phyloP scores from a whole-genome alignment of 805 yeast genomes.

The Yamadazyma endophytica region DNA sequence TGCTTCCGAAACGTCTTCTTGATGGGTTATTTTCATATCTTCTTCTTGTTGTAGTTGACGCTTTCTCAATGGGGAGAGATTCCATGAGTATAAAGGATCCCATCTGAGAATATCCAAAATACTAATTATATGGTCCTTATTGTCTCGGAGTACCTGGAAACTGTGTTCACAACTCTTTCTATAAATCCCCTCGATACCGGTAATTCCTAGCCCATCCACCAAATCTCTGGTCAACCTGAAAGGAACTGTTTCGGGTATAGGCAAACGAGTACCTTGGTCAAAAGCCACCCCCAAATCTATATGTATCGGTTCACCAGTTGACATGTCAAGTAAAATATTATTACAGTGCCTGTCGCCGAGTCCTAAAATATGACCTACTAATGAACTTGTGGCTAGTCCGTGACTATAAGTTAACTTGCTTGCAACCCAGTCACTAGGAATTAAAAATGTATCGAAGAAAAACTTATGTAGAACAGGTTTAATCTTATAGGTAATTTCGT shows the following conservation, averaged over 20 bases:
- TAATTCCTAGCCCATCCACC: slow-evolving; percentile 84
- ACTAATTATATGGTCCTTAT: slow-evolving; percentile 68
- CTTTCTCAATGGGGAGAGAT: slow-evolving; percentile 68
- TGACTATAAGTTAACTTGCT: slow-evolving; percentile 62
- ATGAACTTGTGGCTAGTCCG: slow-evolving; percentile 80
- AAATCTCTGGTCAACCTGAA: slow-evolving; percentile 86
- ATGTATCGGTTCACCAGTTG: slow-evolving; percentile 90
- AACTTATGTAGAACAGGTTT: slow-evolving; percentile 68
- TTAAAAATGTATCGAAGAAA: slow-evolving; percentile 61
- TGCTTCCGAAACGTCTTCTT: slow-evolving; percentile 64
- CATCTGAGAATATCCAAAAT: slow-evolving; percentile 81
- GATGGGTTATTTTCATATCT: slow-evolving; percentile 11
- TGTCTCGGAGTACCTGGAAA: slow-evolving; percentile 58
- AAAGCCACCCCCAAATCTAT: slow-evolving; percentile 96
- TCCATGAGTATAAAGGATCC: slow-evolving; percentile 94
- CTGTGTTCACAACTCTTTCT: slow-evolving; percentile 70
- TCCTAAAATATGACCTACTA: slow-evolving; percentile 85
- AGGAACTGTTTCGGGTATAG: slow-evolving; percentile 92
- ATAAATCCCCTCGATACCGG: slow-evolving; percentile 80
- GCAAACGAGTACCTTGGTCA: slow-evolving; percentile 82
- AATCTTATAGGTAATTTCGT: slow-evolving; percentile 44
- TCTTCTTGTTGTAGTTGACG: slow-evolving; percentile 48
- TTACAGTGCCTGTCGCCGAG: slow-evolving; percentile 95
- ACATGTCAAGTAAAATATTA: slow-evolving; percentile 75
- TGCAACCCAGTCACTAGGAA: slow-evolving; percentile 71